Evolutionary conservation across 23 red algal species (phyloP).

Genomic region (Gracilaria domingensis): DNA sequence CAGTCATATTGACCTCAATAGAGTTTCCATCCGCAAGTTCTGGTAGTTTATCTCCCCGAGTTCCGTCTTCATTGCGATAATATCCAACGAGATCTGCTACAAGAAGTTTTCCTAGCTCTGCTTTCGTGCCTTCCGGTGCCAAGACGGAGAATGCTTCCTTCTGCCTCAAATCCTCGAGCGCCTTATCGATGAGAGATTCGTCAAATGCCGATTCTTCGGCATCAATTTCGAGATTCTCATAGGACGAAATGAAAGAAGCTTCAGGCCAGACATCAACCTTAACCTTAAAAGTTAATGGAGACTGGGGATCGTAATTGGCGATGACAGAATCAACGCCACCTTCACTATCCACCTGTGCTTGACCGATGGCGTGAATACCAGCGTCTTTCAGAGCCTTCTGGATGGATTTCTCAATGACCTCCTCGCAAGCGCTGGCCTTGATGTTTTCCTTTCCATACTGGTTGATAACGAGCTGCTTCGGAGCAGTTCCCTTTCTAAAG

Average conservation of each 20-base stretch:
- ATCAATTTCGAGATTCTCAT: constrained; percentile 72
- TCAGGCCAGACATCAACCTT: constrained; percentile 98
- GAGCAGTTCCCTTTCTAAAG: constrained; percentile 94
- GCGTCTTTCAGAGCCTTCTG: constrained; percentile 74
- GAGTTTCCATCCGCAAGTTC: constrained; percentile 84
- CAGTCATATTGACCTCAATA: constrained; percentile 90
- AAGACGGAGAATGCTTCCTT: constrained; percentile 75
- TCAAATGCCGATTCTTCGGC: constrained; percentile 81
- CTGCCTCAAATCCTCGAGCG: constrained; percentile 79
- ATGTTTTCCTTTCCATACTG: constrained; percentile 83
- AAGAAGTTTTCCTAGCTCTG: constrained; percentile 67
- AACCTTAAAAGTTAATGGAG: constrained; percentile 82
- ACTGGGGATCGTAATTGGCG: constrained; percentile 62
- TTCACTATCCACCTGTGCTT: constrained; percentile 70
- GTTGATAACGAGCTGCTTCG: constrained; percentile 88
- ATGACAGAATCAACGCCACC: constrained; percentile 79
- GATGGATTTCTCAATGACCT: constrained; percentile 86
- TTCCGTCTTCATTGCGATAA: constrained; percentile 84
- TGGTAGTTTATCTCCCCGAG: constrained; percentile 74
- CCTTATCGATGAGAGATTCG: constrained; percentile 82
- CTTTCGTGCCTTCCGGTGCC: constrained; percentile 65
- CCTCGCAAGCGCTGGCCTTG: constrained; percentile 74
- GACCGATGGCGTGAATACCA: constrained; percentile 80
- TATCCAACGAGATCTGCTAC: constrained; percentile 82
- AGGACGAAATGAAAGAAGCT: constrained; percentile 69